Base-by-base conservation (phyloP, 2,329 filamentous ascomycete genomes). In the Cladophialophora yegresii region DNA sequence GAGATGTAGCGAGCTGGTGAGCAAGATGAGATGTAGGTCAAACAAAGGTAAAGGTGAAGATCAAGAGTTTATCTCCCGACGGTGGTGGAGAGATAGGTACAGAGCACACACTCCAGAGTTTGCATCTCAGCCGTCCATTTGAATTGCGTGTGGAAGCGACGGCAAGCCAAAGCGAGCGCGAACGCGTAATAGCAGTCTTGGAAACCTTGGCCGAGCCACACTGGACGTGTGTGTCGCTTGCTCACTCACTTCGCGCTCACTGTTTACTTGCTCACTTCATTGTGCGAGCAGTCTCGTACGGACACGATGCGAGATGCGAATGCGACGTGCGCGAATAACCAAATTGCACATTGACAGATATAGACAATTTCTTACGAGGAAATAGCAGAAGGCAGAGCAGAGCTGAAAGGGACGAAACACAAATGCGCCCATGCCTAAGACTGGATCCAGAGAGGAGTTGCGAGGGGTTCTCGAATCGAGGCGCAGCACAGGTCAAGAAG, bases 151-250 rank as follows among this genome's bases (percentile, higher is more conserved):
- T 28, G 54, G 22, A 43, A 58, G 55, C 12, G 28, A 43, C 40
- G 55, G 55, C 36, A 58, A 47, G 28, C 55, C 49, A 58, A 30
- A n/a, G 36, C 47, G 28, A 30, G 23, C 28, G 40, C 59, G 59
- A 62, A 50, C 59, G 53, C 59, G 59, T 62, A 55, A 62, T 62
- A 20, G 28, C 43, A 50, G 59, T 62, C 53, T 62, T 56, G 59
- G 50, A 26, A 56, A 20, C 33, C 59, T 62, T 62, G 59, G 59
- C 59, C 56, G 51, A 55, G 59, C 59, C 59, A 62, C 59, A 10
- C 22, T 57, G 33, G 54, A 20, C 28, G n/a, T n/a, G n/a, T 6
- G 10, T 40, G 43, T 26, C 22, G 49, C 40, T 32, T 8, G 4
- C 26, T 49, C 26, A 23, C 26, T 51, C 22, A 23, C 22, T 28